Evolutionary conservation across 352 stramenopile genomes (phyloP).

Genomic region (Peronosclerospora sorghi): DNA sequence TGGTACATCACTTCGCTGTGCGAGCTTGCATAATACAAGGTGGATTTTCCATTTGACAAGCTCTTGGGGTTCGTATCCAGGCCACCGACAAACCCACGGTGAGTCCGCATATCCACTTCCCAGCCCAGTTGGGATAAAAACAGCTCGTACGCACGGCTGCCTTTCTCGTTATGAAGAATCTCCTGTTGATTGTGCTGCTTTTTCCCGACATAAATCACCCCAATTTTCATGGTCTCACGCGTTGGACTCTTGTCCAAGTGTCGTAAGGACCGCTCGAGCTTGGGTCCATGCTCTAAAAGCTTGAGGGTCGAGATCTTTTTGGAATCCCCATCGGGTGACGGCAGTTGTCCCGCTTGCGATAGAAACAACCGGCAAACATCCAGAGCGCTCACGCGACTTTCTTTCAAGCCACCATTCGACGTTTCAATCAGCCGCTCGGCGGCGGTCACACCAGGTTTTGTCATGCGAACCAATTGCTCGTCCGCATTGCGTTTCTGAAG

Average conservation of each 20-base stretch:
- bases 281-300: conserved; percentile 59
- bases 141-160: conserved; percentile 47
- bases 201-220: conserved; percentile 75
- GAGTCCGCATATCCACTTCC: conserved; percentile 53
- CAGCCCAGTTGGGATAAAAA: conserved; percentile 74
- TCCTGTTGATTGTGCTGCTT: conserved; percentile 69
- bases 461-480: conserved; percentile 25
- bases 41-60: conserved; percentile 60
- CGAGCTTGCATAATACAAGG: conserved; percentile 72
- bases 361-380: conserved; percentile 80
- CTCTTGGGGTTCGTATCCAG: conserved; percentile 74
- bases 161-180: conserved; percentile 67
- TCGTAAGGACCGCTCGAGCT: conserved; percentile 69
- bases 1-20: conserved; percentile 84
- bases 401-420: conserved; percentile 16
- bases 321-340: conserved; percentile 46
- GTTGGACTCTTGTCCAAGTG: conserved; percentile 79
- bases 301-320: conserved; percentile 46
- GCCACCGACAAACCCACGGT: conserved; percentile 66
- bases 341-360: conserved; percentile 55
- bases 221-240: conserved; percentile 86
- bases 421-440: conserved; percentile 25
- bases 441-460: conserved; percentile 26
- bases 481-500: conserved; percentile 36
- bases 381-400: conserved; percentile 46